Evolutionary conservation across 495 filamentous ascomycete genomes (phyloP).

Genomic region (Lophiotrema nucula): DNA sequence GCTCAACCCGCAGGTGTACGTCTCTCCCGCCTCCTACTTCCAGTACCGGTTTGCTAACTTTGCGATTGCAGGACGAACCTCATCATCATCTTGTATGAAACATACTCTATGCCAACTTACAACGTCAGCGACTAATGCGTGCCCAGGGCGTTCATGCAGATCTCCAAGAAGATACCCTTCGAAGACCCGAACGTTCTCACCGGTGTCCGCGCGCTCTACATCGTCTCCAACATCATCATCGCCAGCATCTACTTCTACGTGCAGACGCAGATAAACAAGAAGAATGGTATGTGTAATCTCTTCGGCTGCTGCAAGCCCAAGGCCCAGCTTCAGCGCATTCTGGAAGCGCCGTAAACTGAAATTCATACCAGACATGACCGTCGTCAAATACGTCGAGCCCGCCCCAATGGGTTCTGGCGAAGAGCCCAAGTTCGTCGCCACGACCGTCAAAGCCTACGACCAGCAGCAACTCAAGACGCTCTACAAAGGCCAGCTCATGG

Average conservation of each 20-base stretch:
- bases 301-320: background rate
- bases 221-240: conserved; percentile 88
- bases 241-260: conserved; percentile 78
- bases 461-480: conserved; percentile 74
- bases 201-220: conserved; percentile 75
- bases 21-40: background rate
- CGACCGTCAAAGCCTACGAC: conserved; percentile 93
- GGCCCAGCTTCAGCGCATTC: background rate
- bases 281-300: conserved; percentile 71
- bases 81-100: conserved; percentile 74
- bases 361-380: conserved; percentile 74
- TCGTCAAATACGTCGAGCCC: conserved; percentile 96
- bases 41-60: conserved; percentile 22
- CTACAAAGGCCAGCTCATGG: conserved; percentile 88
- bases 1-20: conserved; percentile 42
- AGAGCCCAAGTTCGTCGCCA: conserved; percentile 91
- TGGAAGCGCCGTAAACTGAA: background rate
- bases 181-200: conserved; percentile 87
- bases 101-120: too few relatives aligned
- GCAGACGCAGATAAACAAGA: conserved; percentile 77
- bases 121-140: conserved; percentile 1
- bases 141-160: conserved; percentile 82
- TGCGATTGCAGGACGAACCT: conserved; percentile 72
- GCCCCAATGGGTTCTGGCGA: conserved; percentile 87
- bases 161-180: conserved; percentile 92